Base-by-base conservation (phyloP, 768 basidiomycete species). In the Myochromella boudieri region DNA sequence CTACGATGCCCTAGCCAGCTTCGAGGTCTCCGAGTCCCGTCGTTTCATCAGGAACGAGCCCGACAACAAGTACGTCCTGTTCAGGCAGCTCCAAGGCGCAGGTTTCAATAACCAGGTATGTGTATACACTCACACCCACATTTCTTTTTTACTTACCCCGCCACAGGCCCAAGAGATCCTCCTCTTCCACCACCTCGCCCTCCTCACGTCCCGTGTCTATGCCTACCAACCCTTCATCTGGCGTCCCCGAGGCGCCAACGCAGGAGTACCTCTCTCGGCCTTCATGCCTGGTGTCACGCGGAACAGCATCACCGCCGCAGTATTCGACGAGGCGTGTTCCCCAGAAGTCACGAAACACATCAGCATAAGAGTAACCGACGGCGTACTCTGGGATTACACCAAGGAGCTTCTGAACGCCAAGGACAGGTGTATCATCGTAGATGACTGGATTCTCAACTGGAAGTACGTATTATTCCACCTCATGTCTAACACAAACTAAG, bases 71-170 rank as follows among this genome's bases (percentile, higher is more conserved):
- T 75, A 67, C 57, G 74, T 76, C 2, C 53, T 67, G 40, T 76
- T 75, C 50, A 67, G 63, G 46, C 76, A 76, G 49, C 62, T 75
- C 14, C 70, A 71, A 38, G 76, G 75, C 5, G 74, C 72, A 20
- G 76, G 75, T 1, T 77, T 77, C 49, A 76, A 75, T 42, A 77
- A 75, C 46, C 74, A 77, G 59, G 75, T 70, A 36, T 17, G 59
- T 51, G 14, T 6, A 5, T 48, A 3, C 42, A 26, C 24, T 20
- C 28, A 39, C 36, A 26, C 43, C 20, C 18, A 20, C 15, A 41
- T 7, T 32, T 34, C 18, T 34, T 26, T 41, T 34, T 28, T 43
- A 50, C 22, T 22, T 22, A 40, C 37, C 4, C 32, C 20, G 14
- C 15, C 9, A 11, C 49, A 77, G 74, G 70, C 68, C 22, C 73